These are phyloP conservation scores for Boletus tylopilopsis DNA, from an alignment of 768 basidiomycete genomes.

Conservation along the genomic window DNA sequence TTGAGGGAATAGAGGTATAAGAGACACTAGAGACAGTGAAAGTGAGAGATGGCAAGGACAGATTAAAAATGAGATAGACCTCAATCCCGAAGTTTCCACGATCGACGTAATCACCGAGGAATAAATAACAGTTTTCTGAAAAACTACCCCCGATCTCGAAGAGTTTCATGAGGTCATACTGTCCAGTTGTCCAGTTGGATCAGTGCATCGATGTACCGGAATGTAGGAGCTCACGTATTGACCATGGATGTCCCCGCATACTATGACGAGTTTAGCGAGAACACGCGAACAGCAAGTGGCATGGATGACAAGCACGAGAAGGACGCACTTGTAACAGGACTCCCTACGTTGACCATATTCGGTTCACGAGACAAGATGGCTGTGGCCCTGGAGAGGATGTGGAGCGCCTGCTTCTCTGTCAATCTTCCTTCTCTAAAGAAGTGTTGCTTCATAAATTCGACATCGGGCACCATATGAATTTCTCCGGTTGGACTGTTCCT, in stretches of 20 bases:
- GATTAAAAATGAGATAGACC: conserved; percentile 33
- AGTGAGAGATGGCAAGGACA: background rate
- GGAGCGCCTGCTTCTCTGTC: conserved; percentile 80
- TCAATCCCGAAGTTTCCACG: conserved; percentile 90
- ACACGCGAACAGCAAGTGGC: conserved; percentile 8
- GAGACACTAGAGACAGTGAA: conserved; percentile 56
- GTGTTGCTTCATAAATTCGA: conserved; percentile 79
- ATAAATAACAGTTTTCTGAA: conserved; percentile 82
- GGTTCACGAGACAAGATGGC: conserved; percentile 69
- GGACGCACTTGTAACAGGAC: conserved; percentile 84
- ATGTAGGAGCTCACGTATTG: conserved; percentile 82
- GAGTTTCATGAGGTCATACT: conserved; percentile 98
- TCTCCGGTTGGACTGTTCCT: conserved; percentile 39
- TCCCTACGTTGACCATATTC: conserved; percentile 81
- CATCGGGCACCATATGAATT: conserved; percentile 58
- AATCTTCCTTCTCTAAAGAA: conserved; percentile 85
- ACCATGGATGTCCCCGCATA: conserved; percentile 96
- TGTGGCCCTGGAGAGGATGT: conserved; percentile 69
- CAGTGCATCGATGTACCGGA: conserved; percentile 29
- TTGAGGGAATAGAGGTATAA: conserved; percentile 93
- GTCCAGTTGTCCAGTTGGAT: background rate
- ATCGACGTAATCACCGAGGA: conserved; percentile 97
- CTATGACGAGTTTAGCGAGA: conserved; percentile 36
- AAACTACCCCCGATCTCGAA: conserved; percentile 92
- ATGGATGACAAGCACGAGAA: conserved; percentile 1